These are phyloP conservation scores for Chrysosporium keratinophilum DNA, from an alignment of 2,329 filamentous ascomycete species.

Conservation along the genomic window DNA sequence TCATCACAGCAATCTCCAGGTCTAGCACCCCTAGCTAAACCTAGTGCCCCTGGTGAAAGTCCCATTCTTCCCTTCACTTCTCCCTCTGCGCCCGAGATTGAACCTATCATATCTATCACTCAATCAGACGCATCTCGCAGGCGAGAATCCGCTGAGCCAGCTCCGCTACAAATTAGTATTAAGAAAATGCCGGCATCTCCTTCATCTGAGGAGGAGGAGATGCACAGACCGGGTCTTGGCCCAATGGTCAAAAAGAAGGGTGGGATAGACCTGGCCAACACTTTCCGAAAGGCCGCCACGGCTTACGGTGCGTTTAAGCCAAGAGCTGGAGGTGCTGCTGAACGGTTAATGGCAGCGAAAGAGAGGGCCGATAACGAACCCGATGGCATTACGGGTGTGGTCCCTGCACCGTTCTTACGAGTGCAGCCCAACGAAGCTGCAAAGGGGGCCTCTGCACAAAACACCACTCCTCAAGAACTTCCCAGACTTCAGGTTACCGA, in stretches of 20 bases:
- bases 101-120: background rate
- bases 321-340: conserved; percentile 73
- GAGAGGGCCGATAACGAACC: conserved; percentile 55
- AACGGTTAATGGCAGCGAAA: conserved; percentile 58
- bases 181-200: conserved; percentile 3
- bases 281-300: conserved; percentile 69
- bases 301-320: conserved; percentile 70
- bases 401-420: conserved; percentile 58
- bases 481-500: conserved; percentile 35
- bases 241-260: conserved; percentile 84
- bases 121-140: conserved; percentile 1
- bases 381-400: conserved; percentile 81
- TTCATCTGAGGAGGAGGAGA: conserved; percentile 38
- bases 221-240: conserved; percentile 64
- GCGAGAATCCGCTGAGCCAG: conserved; percentile 7
- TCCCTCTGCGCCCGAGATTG: background rate
- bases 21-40: conserved; percentile 6
- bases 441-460: conserved; percentile 17
- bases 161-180: conserved; percentile 6
- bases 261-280: conserved; percentile 60
- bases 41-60: background rate
- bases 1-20: conserved; percentile 16
- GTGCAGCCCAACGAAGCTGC: conserved; percentile 33
- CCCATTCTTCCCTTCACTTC: conserved; percentile 4
- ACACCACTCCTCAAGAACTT: conserved; percentile 8